A percentile compares a stretch with the other conserved stretches of the same genome.
These are phyloP conservation scores for Chalciporus sp. DNA, from an alignment of 1,284 basidiomycete genomes.

Conservation along the genomic window DNA sequence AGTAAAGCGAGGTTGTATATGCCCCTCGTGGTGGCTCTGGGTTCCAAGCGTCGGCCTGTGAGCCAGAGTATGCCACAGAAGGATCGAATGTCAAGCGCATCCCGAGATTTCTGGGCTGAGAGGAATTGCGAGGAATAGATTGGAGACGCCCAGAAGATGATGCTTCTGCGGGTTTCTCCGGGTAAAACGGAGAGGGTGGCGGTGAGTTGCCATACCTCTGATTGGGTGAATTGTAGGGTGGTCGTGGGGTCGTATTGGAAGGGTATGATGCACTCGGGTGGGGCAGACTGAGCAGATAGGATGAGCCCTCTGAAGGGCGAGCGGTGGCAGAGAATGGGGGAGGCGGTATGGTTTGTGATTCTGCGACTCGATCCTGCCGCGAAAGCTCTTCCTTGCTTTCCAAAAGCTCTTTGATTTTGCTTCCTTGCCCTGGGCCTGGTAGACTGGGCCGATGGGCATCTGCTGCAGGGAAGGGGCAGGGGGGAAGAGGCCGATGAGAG, in stretches of 20 bases:
- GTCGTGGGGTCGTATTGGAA: constrained; percentile 1
- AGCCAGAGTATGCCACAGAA: constrained; percentile 47
- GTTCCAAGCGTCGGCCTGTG: constrained; percentile 5
- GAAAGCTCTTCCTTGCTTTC: constrained; percentile 12
- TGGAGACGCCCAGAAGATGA: constrained; percentile 6
- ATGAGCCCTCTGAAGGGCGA: constrained; percentile 6
- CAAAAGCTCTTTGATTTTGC: constrained; percentile 20
- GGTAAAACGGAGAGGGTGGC: constrained; percentile 4
- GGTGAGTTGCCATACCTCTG: constrained; percentile 7
- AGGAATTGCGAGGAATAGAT: not conserved
- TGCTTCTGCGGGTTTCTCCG: constrained; percentile 1
- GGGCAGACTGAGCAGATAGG: constrained; percentile 6
- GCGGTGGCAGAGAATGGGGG: constrained; percentile 13
- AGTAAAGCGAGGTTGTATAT: constrained; percentile 55
- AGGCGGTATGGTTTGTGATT: constrained; percentile 3
- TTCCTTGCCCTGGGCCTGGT: constrained; percentile 30
- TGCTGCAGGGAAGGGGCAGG: constrained; percentile 13
- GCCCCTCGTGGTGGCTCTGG: constrained; percentile 14
- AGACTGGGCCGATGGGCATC: not conserved
- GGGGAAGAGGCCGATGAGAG: constrained; percentile 29
- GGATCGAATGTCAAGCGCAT: constrained; percentile 39
- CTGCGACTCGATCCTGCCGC: not conserved
- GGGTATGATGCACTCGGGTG: constrained; percentile 10
- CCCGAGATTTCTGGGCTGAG: constrained; percentile 1
- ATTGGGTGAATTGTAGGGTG: constrained; percentile 2